Evolutionary conservation across 768 basidiomycete genomes (phyloP).

Genomic region (Suillus occidentalis): DNA sequence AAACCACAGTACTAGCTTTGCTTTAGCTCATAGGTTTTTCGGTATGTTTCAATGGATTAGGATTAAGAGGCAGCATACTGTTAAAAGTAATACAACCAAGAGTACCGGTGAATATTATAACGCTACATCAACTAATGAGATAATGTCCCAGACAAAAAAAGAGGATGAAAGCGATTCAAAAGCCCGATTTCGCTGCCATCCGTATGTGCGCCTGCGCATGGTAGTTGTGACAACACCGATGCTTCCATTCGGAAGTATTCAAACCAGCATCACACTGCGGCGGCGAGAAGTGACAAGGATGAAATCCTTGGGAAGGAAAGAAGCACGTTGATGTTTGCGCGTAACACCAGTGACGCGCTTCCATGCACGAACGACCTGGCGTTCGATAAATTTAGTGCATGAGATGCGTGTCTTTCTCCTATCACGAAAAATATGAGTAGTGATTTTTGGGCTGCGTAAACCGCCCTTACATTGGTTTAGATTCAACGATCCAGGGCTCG

Average conservation of each 20-base stretch:
- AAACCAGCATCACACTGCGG: slow-evolving; percentile 47
- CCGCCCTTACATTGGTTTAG: slow-evolving; percentile 23
- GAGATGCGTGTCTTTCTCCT: slow-evolving; percentile 31
- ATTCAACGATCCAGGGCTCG: slow-evolving; percentile 29
- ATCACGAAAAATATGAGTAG: background rate
- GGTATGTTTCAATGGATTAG: background rate
- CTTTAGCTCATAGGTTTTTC: background rate
- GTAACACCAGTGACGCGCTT: slow-evolving; percentile 56
- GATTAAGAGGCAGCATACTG: background rate
- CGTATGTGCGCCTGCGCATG: background rate
- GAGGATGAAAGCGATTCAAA: background rate
- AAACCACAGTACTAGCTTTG: background rate
- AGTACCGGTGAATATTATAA: background rate
- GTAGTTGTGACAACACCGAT: background rate
- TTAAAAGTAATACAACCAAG: background rate
- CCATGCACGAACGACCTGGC: slow-evolving; percentile 60
- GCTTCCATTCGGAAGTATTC: slow-evolving; percentile 12
- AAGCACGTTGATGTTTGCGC: slow-evolving; percentile 51
- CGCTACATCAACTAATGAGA: background rate
- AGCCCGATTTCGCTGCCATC: too few relatives aligned
- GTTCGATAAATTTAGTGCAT: slow-evolving; percentile 50
- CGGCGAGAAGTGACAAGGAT: slow-evolving; percentile 57
- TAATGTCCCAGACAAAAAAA: background rate
- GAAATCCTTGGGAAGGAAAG: slow-evolving; percentile 59
- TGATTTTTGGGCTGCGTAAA: background rate